Evolutionary conservation across 1,284 basidiomycete species (phyloP).

Genomic region (Naganishia albida): DNA sequence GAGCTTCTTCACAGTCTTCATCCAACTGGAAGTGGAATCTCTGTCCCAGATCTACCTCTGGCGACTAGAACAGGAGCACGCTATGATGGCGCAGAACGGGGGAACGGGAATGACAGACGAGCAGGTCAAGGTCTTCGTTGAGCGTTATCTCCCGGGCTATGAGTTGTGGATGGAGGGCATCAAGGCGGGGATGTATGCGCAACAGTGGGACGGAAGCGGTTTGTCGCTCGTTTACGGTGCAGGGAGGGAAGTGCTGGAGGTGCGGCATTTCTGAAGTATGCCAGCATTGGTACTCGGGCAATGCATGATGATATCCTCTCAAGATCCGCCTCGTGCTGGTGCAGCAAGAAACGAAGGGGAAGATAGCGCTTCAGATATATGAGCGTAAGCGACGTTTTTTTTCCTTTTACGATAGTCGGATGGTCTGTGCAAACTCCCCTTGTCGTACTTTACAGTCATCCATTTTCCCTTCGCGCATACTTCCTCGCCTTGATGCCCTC

Average conservation of each 20-base stretch:
- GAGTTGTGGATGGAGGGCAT: constrained; percentile 32
- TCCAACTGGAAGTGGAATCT: constrained; percentile 21
- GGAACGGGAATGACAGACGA: constrained; percentile 82
- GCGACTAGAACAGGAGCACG: constrained; percentile 81
- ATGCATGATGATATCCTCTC: too few species aligned
- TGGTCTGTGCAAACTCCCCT: too few species aligned
- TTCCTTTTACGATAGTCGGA: too few species aligned
- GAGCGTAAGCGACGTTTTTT: too few species aligned
- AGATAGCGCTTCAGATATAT: too few species aligned
- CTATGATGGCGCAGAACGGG: constrained; percentile 79
- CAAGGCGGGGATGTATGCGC: constrained; percentile 13
- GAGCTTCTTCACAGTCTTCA: constrained; percentile 26
- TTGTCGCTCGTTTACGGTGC: constrained; percentile 19
- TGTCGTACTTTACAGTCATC: too few species aligned
- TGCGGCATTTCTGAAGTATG: background rate
- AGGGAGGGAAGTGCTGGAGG: constrained; percentile 5
- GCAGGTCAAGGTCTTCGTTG: constrained; percentile 67
- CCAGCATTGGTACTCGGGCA: too few species aligned
- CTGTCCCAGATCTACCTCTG: constrained; percentile 55
- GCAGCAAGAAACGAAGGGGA: too few species aligned
- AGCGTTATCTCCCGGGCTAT: constrained; percentile 36
- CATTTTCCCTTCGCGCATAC: constrained; percentile 2
- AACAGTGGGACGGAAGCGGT: constrained; percentile 15
- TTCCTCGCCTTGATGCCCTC: constrained; percentile 21
- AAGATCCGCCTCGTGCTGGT: too few species aligned